Base-by-base conservation (phyloP, 2,329 filamentous ascomycete species). In the Seiridium cupressi region DNA sequence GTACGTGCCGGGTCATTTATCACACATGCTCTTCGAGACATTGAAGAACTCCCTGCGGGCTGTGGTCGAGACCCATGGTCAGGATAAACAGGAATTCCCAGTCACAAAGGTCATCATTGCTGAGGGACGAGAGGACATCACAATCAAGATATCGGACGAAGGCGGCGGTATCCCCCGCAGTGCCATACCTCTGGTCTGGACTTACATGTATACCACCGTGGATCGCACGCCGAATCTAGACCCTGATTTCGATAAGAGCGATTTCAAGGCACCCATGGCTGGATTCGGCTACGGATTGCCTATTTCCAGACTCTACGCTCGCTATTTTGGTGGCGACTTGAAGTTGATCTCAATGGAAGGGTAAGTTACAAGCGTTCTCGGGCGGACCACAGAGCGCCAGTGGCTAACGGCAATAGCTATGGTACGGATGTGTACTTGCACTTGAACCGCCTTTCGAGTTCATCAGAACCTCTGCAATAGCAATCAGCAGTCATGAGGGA, bases 311-410 rank as follows among this genome's bases (percentile, higher is more conserved):
- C 81, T 99, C 57, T 99, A 99, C 71, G 95, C 95, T 59, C 84
- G 95, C 66, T 99, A 99, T 79, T 99, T 99, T 78, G 95, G 95
- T 61, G 95, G 95, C 61, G 95, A 99, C 75, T 76, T 99, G 69
- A 98, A 98, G 77, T 78, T 99, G 74, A 99, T 99, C 71, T 97
- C 93, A 74, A 99, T 99, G 95, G 95, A 99, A 82, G 95, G 95
- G 92, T 97, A 81, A 82, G 90, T 74, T 55, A 58, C 49, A 26
- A 42, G 2, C 26, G 35, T 46, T 62, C 47, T 32, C 26, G 18
- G 18, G 55, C 34, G 11, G 9, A 36, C 44, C 49, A 66, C 35
- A 31, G 2, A 26, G 11, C 55, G 40, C 38, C 5, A 48, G 70
- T 75, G 63, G 65, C 55, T 38, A 3, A 9, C 44, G n/a, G 31